Percentiles rank a stretch among this genome's conserved stretches.
Conservation (phyloP, 768 basidiomycete species). For the Mycena olivaceomarginata region DNA sequence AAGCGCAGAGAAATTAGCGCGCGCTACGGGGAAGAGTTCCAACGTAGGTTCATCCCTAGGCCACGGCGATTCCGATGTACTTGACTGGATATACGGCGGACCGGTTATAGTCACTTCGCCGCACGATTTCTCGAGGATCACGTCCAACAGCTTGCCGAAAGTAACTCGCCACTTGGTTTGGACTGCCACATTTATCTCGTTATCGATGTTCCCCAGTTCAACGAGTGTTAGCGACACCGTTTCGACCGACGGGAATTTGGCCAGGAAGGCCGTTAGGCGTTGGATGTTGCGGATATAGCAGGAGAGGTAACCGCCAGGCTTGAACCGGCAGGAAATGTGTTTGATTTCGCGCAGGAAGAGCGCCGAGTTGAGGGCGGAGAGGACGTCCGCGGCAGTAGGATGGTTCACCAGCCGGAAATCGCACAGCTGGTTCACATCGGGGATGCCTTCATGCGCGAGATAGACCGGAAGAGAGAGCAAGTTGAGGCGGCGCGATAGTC, state of each 20-base stretch:
- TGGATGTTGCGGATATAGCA: slow-evolving; percentile 33
- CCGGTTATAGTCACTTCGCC: not conserved
- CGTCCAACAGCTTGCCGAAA: slow-evolving; percentile 8
- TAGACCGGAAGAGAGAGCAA: slow-evolving; percentile 31
- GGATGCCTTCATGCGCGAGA: slow-evolving; percentile 5
- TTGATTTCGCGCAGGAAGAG: slow-evolving; percentile 9
- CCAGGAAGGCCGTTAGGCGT: slow-evolving; percentile 27
- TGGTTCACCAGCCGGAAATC: slow-evolving; percentile 18
- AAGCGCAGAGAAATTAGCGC: not conserved
- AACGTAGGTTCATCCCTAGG: not conserved
- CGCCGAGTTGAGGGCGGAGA: slow-evolving; percentile 27
- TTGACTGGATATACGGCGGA: slow-evolving; percentile 5
- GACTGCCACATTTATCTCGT: slow-evolving; percentile 15
- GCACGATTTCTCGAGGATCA: slow-evolving; percentile 18
- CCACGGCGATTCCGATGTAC: not conserved
- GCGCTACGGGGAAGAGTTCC: not conserved
- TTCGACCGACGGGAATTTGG: slow-evolving; percentile 2
- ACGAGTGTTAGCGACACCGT: slow-evolving; percentile 9
- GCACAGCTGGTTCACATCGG: not conserved
- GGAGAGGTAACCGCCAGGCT: slow-evolving; percentile 6
- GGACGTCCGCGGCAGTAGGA: slow-evolving; percentile 12
- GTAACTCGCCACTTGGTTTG: not conserved
- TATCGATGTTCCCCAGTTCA: slow-evolving; percentile 6
- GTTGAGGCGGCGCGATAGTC: slow-evolving; percentile 25
- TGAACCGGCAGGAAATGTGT: slow-evolving; percentile 23